Conservation (phyloP, 2,329 filamentous ascomycete genomes). For the Penicillium decumbens region DNA sequence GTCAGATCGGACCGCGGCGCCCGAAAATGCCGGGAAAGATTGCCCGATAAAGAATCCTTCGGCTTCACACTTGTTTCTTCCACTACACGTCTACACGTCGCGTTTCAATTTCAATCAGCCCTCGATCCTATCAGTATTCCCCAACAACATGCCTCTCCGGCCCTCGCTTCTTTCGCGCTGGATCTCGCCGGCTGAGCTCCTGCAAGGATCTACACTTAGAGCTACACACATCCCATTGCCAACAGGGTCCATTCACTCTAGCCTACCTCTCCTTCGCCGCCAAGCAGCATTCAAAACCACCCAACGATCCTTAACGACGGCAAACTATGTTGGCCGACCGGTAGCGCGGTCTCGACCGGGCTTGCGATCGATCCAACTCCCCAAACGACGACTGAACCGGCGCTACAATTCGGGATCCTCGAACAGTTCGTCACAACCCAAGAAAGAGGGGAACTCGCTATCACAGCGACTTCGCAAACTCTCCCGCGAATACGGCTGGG, state of each 20-base stretch:
- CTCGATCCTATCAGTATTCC: neutral
- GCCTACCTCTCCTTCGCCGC: conserved; percentile 4
- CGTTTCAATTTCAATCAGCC: neutral
- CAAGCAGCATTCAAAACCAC: neutral
- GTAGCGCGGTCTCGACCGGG: neutral
- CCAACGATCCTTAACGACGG: conserved; percentile 2
- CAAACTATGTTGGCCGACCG: neutral
- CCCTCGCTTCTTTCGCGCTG: conserved; percentile 18
- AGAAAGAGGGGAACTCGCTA: conserved; percentile 48
- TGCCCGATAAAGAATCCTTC: conserved; percentile 5
- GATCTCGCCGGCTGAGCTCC: conserved; percentile 19
- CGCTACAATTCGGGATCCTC: conserved; percentile 26
- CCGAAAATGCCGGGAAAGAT: conserved; percentile 10
- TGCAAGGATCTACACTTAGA: conserved; percentile 6
- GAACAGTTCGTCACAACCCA: conserved; percentile 15
- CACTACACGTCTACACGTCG: neutral
- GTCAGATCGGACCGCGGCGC: conserved; percentile 10
- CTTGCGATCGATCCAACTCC: conserved; percentile 2
- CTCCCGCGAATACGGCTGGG: conserved; percentile 89
- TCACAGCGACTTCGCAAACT: conserved; percentile 74
- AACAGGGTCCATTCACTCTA: neutral
- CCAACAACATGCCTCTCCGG: conserved; percentile 11
- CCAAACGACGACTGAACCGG: conserved; percentile 14
- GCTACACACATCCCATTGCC: conserved; percentile 1
- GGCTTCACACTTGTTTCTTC: neutral